Evolutionary conservation across 345 rosid species (phyloP).

Genomic region (Eucalyptus grandis): DNA sequence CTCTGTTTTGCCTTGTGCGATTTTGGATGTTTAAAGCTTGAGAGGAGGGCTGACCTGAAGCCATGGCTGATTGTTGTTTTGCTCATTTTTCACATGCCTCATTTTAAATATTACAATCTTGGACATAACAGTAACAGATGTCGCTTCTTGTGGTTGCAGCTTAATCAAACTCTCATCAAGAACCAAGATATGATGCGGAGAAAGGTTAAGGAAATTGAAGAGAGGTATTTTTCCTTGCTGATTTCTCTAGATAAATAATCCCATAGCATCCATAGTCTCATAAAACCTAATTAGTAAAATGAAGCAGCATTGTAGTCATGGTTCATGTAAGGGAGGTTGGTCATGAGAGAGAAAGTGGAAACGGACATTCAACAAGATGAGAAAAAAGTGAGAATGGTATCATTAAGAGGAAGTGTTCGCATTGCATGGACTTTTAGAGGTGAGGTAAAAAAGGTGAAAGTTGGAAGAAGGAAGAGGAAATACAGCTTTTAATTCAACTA

Average conservation of each 20-base stretch:
- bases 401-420: not conserved
- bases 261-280: not conserved
- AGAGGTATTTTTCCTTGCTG: conserved; percentile 34
- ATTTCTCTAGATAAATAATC: not conserved
- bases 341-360: not conserved
- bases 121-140: not conserved
- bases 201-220: conserved; percentile 64
- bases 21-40: not conserved
- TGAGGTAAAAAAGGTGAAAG: not conserved
- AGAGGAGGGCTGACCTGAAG: not conserved
- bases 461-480: not conserved
- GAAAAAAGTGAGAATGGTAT: not conserved
- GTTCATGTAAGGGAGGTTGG: not conserved
- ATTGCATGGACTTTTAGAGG: not conserved
- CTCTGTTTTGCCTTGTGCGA: not conserved
- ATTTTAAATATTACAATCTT: not conserved
- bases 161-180: conserved; percentile 60
- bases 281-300: not conserved
- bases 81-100: not conserved
- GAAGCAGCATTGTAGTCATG: not conserved
- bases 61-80: not conserved
- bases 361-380: not conserved
- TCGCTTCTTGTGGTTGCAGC: conserved; percentile 5
- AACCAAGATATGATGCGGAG: conserved; percentile 56
- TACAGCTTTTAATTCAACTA: not conserved